Base-by-base conservation (phyloP, 2,329 filamentous ascomycete species). In the Beauveria caledonica region DNA sequence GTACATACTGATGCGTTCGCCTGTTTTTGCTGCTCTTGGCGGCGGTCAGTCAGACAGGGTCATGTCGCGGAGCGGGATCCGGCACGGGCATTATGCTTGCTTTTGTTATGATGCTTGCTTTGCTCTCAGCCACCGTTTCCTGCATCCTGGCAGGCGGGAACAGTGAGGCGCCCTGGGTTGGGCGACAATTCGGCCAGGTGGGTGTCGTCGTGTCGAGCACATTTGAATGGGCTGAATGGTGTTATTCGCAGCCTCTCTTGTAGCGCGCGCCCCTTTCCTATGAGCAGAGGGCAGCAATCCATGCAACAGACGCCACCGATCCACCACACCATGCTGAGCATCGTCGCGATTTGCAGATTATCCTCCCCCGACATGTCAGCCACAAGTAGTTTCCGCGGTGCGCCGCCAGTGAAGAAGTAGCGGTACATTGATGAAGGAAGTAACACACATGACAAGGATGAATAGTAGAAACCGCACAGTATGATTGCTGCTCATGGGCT, bases 291-390 rank as follows among this genome's bases (percentile, higher is more conserved):
- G 40, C 48, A 52, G 17, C 27, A 39, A 54, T 36, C 49, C 51
- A 60, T 60, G 58, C 33, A 25, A 3, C 42, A 56, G 44, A 44
- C 52, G 52, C 59, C 59, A 60, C 51, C 51, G 59, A 56, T 60
- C 59, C 59, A 56, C 59, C 59, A 56, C 59, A 60, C 59, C 59
- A 56, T 36, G 33, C 52, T 42, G 17, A 33, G 59, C 27, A 56
- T 50, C 59, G 52, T 51, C 45, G 33, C 49, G 58, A 60, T 60
- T 60, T 60, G 58, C 58, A 60, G 58, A 60, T 60, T 48, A 49
- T 39, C 27, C 44, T 49, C 33, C 23, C 19, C 48, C 57, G 39
- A 45, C 46, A 29, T 51, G 36, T 17, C 44, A 25, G 29, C 54
- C 55, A 25, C 25, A 33, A 7, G 17, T 27, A 55, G 39, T 36